Evolutionary conservation across 2,329 filamentous ascomycete genomes (phyloP), one percentile per base, ranked within the genome.

Genomic region (Hymenoscyphus salicellus): DNA sequence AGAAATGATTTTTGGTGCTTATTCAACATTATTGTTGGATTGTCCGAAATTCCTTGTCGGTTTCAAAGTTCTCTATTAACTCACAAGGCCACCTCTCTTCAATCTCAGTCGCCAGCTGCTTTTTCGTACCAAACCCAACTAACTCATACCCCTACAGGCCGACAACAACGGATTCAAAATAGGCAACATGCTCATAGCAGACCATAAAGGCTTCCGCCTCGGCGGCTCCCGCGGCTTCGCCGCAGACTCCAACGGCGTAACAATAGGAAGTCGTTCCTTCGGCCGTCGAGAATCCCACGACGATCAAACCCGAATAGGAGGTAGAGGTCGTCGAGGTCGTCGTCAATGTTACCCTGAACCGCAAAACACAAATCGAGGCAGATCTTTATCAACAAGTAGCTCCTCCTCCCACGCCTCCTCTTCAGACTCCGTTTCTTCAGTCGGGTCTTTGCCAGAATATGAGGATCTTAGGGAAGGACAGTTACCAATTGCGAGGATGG

Each of bases 371-470:
- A 43, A 38, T 36, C 63, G 65, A 36, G 33, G 30, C 30, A 66
- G 65, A 49, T 67, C 69, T 43, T 17, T 60, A 23, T 68, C 73
- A 55, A 62, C 60, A 26, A 68, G 68, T 28, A 67, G 62, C 36
- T 69, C 62, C 28, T 75, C 74, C 1, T 65, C 76, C 74, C n/a
- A 73, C 0, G 78, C 76, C 0, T 75, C 74, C 10, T 78, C 72
- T 3, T 68, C 67, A 2, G 63, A 62, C 32, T 78, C 77, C 0
- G 64, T 66, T 10, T 73, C 75, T 0, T 83, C 81, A 1, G 74
- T 86, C 62, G 83, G 81, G 41, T 85, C 83, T 1, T 80, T 87
- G 0, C 83, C 84, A 0, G 79, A 82, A 61, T 82, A 82, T 70
- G 81, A 85, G 63, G 79, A 83, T 52, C 76, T 87, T 1, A 74